Conservation (phyloP, 306 rosid species). For the Sicyos edulis region DNA sequence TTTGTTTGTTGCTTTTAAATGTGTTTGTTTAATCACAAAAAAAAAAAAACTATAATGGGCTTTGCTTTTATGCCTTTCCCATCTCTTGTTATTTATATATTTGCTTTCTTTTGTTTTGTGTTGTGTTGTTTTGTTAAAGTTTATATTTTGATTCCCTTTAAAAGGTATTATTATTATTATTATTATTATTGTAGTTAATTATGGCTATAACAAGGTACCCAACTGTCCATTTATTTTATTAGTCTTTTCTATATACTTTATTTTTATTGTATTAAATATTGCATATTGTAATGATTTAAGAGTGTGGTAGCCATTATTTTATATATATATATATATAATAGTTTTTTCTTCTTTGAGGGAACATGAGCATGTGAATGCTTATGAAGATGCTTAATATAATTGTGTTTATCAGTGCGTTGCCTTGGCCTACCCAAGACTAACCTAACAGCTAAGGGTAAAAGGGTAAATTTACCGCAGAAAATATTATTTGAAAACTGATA, state of each 20-base stretch:
- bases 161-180: too few relatives aligned
- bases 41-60: constrained; percentile 3
- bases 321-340: not conserved
- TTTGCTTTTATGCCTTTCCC: constrained; percentile 1
- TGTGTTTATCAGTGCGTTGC: not conserved
- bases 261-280: not conserved
- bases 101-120: not conserved
- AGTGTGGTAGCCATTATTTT: constrained; percentile 13
- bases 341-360: constrained; percentile 2
- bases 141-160: too few relatives aligned
- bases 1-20: constrained; percentile 1
- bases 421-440: too few relatives aligned
- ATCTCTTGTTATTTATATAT: not conserved
- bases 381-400: constrained; percentile 5
- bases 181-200: too few relatives aligned
- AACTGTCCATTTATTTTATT: too few relatives aligned
- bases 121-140: not conserved
- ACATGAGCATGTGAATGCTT: constrained; percentile 11
- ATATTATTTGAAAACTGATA: too few relatives aligned
- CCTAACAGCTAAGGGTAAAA: too few relatives aligned
- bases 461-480: too few relatives aligned
- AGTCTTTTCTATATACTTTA: too few relatives aligned
- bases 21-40: constrained; percentile 13
- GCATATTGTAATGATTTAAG: not conserved
- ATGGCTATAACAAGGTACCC: too few relatives aligned